These are phyloP conservation scores for Fusarium sp. DNA, from an alignment of 2,329 filamentous ascomycete genomes.

Conservation along the genomic window DNA sequence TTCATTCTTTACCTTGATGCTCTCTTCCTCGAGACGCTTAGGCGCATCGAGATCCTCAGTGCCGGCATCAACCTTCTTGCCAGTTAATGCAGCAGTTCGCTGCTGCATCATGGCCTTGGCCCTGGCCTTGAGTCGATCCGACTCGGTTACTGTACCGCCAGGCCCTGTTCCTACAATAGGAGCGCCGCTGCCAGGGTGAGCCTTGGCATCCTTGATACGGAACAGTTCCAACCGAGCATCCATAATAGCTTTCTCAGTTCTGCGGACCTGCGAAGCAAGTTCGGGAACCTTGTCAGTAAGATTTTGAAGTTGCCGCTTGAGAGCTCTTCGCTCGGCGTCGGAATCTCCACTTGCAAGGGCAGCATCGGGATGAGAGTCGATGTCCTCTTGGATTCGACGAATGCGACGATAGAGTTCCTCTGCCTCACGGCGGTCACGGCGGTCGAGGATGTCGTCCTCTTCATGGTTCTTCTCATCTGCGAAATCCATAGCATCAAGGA, in stretches of 20 bases:
- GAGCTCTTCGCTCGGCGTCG: conserved; percentile 83
- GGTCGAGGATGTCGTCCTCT: conserved; percentile 90
- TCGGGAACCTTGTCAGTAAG: conserved; percentile 91
- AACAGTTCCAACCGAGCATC: conserved; percentile 93
- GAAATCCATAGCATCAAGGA: conserved; percentile 96
- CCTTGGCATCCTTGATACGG: conserved; percentile 91
- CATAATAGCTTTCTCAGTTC: conserved; percentile 90
- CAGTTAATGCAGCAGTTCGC: conserved; percentile 89
- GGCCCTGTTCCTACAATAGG: conserved; percentile 92
- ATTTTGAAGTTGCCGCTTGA: conserved; percentile 89
- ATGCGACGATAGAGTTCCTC: conserved; percentile 95
- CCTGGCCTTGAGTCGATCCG: conserved; percentile 91
- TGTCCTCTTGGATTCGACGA: conserved; percentile 90
- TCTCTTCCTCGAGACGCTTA: conserved; percentile 90
- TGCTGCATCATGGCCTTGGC: conserved; percentile 99
- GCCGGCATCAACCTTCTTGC: conserved; percentile 75
- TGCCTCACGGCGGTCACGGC: conserved; percentile 88
- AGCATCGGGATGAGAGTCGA: conserved; percentile 85
- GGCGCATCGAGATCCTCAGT: conserved; percentile 82
- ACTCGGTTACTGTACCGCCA: conserved; percentile 88
- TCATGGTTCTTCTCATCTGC: conserved; percentile 89
- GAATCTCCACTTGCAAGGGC: conserved; percentile 78
- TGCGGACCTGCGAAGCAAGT: conserved; percentile 89
- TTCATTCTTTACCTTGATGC: conserved; percentile 79
- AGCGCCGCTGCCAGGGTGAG: conserved; percentile 81